Base-by-base conservation (phyloP, 106 monocot genomes). In the Apostasia shenzhenica region DNA sequence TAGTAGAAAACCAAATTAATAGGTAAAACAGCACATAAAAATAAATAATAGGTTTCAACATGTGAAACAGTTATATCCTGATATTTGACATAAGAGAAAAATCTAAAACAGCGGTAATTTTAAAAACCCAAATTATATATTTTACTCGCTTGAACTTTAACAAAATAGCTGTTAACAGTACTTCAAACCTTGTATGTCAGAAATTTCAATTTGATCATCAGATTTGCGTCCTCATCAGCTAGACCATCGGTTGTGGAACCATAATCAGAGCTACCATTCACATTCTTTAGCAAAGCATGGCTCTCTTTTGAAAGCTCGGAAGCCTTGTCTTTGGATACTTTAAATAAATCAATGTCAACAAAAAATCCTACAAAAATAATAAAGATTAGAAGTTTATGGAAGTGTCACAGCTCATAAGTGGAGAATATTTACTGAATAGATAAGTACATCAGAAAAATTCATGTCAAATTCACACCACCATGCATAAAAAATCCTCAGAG, bases 161-260 rank as follows among this genome's bases (percentile, higher is more conserved):
- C 26, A 26, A 26, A 26, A 26, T 26, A 26, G 26, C 26, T 26
- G 0, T 26, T 26, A n/a, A 3, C 6, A 4, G 12, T 5, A 47
- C 8, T 8, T 1, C 55, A 56, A 80, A 87, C 99, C 92, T 99
- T 99, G 50, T 99, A 99, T 14, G 99, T 90, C 41, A 99, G 76
- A 82, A 99, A 99, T 80, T 99, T 99, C 53, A 99, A 73, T 73
- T 99, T 99, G 68, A 99, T 86, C 99, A 99, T 99, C 65, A 99
- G 68, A 90, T 93, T 99, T 78, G 81, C 83, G 81, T 99, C 90
- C 67, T 93, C 99, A 80, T 99, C 90, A 37, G 92, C 99, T 53
- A 99, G 76, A 78, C 81, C 85, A 71, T 90, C 85, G 13, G 57
- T 60, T 26, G 50, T 59, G 59, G 80, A 69, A 80, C 67, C 69